Evolutionary conservation across 1,284 basidiomycete species (phyloP).

Genomic region (Pascua sp.): DNA sequence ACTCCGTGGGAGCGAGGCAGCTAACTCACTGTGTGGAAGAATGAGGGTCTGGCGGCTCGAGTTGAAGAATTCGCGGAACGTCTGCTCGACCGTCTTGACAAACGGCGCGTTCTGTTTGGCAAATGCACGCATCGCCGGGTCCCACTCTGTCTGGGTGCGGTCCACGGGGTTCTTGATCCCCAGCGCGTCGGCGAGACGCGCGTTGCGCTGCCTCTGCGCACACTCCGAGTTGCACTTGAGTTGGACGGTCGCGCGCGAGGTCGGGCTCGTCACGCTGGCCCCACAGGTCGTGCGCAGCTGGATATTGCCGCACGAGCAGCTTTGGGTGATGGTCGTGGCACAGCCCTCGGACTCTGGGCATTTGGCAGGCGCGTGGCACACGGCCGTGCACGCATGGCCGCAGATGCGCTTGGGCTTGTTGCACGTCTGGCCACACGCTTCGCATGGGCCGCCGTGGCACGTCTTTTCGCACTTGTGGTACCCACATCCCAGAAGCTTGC

Average conservation of each 20-base stretch:
- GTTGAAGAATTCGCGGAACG: constrained; percentile 69
- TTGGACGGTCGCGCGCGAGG: constrained; percentile 48
- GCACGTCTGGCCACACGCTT: constrained; percentile 68
- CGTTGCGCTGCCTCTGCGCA: constrained; percentile 74
- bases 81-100: constrained; percentile 67
- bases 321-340: constrained; percentile 58
- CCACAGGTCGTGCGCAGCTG: constrained; percentile 69
- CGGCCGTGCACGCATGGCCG: constrained; percentile 66
- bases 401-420: constrained; percentile 78
- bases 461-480: constrained; percentile 75
- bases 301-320: constrained; percentile 76
- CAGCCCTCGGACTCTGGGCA: constrained; percentile 79
- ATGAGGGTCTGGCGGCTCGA: constrained; percentile 68
- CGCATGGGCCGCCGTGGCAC: constrained; percentile 77
- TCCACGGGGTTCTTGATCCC: constrained; percentile 60
- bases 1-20: too few relatives aligned
- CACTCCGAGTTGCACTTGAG: constrained; percentile 79
- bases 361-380: constrained; percentile 78
- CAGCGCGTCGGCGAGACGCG: constrained; percentile 76
- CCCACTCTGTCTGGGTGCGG: constrained; percentile 56
- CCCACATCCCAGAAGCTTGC: constrained; percentile 71
- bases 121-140: constrained; percentile 61
- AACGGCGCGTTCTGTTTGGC: constrained; percentile 64
- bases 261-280: constrained; percentile 53
- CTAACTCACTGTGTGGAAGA: constrained; percentile 60